These are phyloP conservation scores for Hansenula sp. DNA, from an alignment of 1,139 yeast species.

Conservation along the genomic window DNA sequence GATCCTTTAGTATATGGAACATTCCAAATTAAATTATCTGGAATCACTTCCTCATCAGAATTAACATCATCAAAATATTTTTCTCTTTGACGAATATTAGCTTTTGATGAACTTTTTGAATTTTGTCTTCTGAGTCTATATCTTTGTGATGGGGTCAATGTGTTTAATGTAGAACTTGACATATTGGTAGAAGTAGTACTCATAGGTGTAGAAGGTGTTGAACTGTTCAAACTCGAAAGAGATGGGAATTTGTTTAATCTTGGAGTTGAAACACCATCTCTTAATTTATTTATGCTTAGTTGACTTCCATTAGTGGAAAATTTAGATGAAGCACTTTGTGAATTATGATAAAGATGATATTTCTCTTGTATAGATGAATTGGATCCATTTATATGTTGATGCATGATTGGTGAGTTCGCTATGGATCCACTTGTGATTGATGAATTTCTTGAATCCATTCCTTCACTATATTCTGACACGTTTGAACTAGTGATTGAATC, in stretches of 20 bases:
- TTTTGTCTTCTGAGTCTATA: slow-evolving; percentile 32
- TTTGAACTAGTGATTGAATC: slow-evolving; percentile 20
- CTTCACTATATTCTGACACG: slow-evolving; percentile 18
- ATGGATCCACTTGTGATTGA: slow-evolving; percentile 21
- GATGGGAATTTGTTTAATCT: slow-evolving; percentile 2
- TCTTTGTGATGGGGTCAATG: slow-evolving; percentile 34
- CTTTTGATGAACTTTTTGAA: slow-evolving; percentile 27
- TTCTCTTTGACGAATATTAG: slow-evolving; percentile 31
- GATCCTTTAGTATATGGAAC: slow-evolving; percentile 38
- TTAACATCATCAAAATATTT: slow-evolving; percentile 36
- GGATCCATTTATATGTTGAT: slow-evolving; percentile 1
- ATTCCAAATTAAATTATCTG: slow-evolving; percentile 37
- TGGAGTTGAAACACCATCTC: slow-evolving; percentile 4
- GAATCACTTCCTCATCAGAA: slow-evolving; percentile 30
- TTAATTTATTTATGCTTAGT: slow-evolving; percentile 4
- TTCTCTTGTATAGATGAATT: background rate
- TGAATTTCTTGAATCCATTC: slow-evolving; percentile 19
- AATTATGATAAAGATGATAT: background rate
- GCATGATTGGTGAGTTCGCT: slow-evolving; percentile 12
- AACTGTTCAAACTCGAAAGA: background rate
- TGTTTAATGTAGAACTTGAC: slow-evolving; percentile 13
- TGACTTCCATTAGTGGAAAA: slow-evolving; percentile 1
- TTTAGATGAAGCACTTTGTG: background rate
- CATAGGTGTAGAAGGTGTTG: slow-evolving; percentile 6
- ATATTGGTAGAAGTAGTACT: slow-evolving; percentile 4